Evolutionary conservation across 306 rosid species (phyloP), one percentile per base, ranked within the genome.

Genomic region (Canavalia ensiformis): DNA sequence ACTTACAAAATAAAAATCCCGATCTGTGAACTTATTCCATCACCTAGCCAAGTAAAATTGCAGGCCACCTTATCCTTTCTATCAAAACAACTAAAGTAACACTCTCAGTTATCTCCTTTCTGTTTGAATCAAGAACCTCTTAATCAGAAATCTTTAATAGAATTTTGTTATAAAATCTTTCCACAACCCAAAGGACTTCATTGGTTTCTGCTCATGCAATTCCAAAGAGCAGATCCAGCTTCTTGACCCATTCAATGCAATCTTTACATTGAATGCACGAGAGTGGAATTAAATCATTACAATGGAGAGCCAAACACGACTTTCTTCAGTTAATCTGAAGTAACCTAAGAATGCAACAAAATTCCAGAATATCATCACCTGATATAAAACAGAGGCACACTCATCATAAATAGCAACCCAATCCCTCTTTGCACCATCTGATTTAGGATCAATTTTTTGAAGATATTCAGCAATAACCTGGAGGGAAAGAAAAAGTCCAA

Each of bases 331-430:
- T 78, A 18, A 65, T 57, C 81, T 78, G 34, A 41, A 79, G 3
- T 57, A 67, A 55, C 28, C 41, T 35, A 78, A 56, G n/a, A 73
- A 34, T n/a, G 57, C n/a, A 79, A 56, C 67, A 67, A 65, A 28
- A 57, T 79, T 73, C 71, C 3, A 69, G 52, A 68, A 80, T 68
- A 60, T 80, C 56, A 72, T 66, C 73, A 93, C 99, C 99, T 95
- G 90, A 87, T 95, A 95, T 75, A 95, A 85, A 76, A 95, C 99
- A 5, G 88, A 86, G 54, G 99, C 98, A 90, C 99, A 95, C 86
- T 95, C 99, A 76, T 95, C 99, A 82, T 95, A 95, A 81, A 95
- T 95, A 82, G 99, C 97, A 83, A 95, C 99, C 99, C 99, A 95
- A 35, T 95, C 99, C 83, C 99, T 95, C 90, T 95, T 95, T 30